Evolutionary conservation across 169 alveolate species (phyloP), one percentile per base, ranked within the genome.

Genomic region (Plasmodium ovale): DNA sequence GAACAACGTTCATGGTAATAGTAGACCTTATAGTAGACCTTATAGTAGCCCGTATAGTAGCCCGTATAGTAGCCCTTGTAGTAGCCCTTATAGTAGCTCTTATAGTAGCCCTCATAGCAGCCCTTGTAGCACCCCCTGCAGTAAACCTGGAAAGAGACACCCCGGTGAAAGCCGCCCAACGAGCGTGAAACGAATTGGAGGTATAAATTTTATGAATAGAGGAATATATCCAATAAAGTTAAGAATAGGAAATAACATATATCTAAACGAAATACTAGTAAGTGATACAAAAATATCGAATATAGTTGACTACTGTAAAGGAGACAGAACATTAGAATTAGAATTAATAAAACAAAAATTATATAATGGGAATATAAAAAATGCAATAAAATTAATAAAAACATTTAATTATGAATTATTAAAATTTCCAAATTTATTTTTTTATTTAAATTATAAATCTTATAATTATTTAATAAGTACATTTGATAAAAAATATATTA

Each of bases 401-500:
- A 35, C 31, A 42, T 77, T 60, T 68, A 77, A 77, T 62, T 77
- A 77, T 37, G 88, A 77, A 35, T 60, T 77, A 54, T 67, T 77
- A 16, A 65, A 60, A 60, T 77, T 77, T 49, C 88, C 88, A 1
- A 77, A 77, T 19, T 37, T 77, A 77, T 77, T 77, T 27, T 77
- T 60, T 35, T 77, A 77, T 35, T 54, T 77, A 62, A 77, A 77
- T 77, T 77, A 60, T 29, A 77, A 77, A 31, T 77, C 88, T 4
- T 77, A 77, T 67, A 77, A 77, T 62, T 77, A 77, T 54, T 21
- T 77, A 2, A 49, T 77, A 67, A 77, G 33, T 16, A 77, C 54
- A 33, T 77, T 77, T 67, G 88, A 77, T 67, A 77, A 47, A 25
- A 77, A 67, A 35, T 77, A 77, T 53, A 59, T 77, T 60, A 77